phyloP scores from a whole-genome alignment of 108 stramenopile species.

The Nannochloropsis granulata region DNA sequence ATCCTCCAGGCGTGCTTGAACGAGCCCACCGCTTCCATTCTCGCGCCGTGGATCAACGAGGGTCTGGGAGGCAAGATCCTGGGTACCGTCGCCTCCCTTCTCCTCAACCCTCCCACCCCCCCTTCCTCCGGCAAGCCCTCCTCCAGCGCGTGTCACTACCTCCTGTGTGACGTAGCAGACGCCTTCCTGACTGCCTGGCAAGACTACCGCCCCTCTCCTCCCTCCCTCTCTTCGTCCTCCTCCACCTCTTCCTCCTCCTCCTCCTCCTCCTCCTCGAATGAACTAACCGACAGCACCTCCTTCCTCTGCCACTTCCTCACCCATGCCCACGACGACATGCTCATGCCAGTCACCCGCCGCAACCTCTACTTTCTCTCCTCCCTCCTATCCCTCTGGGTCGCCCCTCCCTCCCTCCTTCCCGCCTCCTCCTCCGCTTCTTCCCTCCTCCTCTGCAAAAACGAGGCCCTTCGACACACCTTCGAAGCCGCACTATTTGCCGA shows the following conservation, averaged over 20 bases:
- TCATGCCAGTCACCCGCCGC: neutral
- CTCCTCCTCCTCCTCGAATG: neutral
- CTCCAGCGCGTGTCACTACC: neutral
- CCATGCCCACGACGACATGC: neutral
- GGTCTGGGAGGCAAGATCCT: neutral
- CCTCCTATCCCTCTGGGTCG: neutral
- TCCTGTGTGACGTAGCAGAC: neutral
- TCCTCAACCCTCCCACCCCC: neutral
- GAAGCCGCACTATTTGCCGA: neutral
- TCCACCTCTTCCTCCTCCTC: neutral
- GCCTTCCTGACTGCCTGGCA: neutral
- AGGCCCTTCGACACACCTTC: neutral
- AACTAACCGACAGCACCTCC: neutral
- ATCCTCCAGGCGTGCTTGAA: slow-evolving; percentile 21
- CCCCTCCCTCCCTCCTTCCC: neutral
- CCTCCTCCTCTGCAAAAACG: neutral
- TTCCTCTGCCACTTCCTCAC: neutral
- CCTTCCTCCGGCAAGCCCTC: neutral
- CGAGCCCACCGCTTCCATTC: neutral
- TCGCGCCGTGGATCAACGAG: slow-evolving; percentile 6
- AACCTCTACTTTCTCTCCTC: neutral
- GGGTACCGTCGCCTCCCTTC: neutral
- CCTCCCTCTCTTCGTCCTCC: neutral
- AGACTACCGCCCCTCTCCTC: neutral
- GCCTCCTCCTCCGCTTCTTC: neutral